Evolutionary conservation across 2,329 filamentous ascomycete genomes (phyloP).

Genomic region (Tolypocladium ovalisporum): DNA sequence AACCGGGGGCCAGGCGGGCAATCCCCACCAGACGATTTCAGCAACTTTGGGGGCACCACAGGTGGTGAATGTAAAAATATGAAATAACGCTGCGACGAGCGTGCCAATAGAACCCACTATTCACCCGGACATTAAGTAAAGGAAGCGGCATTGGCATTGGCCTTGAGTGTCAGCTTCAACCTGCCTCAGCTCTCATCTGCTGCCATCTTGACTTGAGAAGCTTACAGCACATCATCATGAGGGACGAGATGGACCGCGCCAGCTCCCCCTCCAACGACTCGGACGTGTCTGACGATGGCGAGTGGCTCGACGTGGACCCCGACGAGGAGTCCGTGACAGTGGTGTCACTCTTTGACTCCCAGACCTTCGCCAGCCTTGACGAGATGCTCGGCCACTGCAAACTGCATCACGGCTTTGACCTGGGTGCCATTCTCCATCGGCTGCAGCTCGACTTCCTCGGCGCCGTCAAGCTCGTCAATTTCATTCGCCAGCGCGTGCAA

Average conservation of each 20-base stretch:
- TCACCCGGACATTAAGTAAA: background rate
- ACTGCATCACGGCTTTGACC: conserved; percentile 55
- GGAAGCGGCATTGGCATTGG: background rate
- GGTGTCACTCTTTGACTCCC: conserved; percentile 57
- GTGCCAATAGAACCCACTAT: background rate
- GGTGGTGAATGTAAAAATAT: background rate
- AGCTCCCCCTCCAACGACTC: conserved; percentile 1
- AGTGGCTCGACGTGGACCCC: conserved; percentile 45
- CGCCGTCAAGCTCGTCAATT: conserved; percentile 66
- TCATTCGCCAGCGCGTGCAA: conserved; percentile 38
- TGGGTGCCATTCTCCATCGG: conserved; percentile 45
- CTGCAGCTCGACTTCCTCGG: conserved; percentile 61
- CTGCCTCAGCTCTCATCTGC: background rate
- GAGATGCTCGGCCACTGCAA: conserved; percentile 61
- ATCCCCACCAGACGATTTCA: background rate
- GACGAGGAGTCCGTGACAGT: conserved; percentile 53
- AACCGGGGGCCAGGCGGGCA: background rate
- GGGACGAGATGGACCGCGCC: conserved; percentile 6
- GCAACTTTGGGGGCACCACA: background rate
- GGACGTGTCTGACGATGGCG: conserved; percentile 28
- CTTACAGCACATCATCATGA: background rate
- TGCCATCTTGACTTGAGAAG: background rate
- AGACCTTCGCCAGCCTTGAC: conserved; percentile 50
- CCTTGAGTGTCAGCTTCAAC: background rate
- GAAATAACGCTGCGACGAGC: background rate